A percentile compares a stretch with the other conserved stretches of the same genome.
These are phyloP conservation scores for Rhodotorula sp. DNA, from an alignment of 1,284 basidiomycete genomes.

Conservation along the genomic window DNA sequence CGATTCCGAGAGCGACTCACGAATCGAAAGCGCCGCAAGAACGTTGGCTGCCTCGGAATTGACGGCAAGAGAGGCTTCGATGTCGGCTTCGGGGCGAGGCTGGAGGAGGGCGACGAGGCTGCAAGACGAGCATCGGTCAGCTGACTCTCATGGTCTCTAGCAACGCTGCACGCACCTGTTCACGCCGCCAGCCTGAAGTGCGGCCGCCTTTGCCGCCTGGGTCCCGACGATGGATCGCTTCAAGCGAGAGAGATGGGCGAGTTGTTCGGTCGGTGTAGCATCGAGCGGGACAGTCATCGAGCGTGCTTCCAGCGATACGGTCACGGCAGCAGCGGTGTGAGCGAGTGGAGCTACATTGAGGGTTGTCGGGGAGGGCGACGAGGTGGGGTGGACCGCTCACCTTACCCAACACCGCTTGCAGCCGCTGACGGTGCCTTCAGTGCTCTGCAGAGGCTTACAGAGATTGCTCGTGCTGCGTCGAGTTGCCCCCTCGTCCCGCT, in stretches of 20 bases:
- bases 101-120: constrained; percentile 17
- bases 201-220: constrained; percentile 6
- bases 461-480: no score
- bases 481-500: no score
- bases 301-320: neutral
- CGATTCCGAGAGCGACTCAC: neutral
- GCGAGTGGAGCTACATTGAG: neutral
- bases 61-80: neutral
- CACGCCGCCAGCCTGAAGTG: constrained; percentile 6
- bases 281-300: neutral
- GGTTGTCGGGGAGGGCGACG: neutral
- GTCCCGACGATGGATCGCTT: constrained; percentile 22
- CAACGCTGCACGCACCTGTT: neutral
- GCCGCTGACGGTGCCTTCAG: no score
- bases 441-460: no score
- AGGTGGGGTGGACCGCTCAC: neutral
- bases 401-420: neutral
- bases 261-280: constrained; percentile 8
- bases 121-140: neutral
- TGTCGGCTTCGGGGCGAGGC: neutral
- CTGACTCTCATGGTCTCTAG: no score
- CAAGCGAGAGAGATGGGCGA: constrained; percentile 11
- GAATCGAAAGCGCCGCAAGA: constrained; percentile 27
- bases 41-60: constrained; percentile 12
- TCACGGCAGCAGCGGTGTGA: neutral